Conservation (phyloP, 257 asterid species). For the Nicotiana noctiflora region DNA sequence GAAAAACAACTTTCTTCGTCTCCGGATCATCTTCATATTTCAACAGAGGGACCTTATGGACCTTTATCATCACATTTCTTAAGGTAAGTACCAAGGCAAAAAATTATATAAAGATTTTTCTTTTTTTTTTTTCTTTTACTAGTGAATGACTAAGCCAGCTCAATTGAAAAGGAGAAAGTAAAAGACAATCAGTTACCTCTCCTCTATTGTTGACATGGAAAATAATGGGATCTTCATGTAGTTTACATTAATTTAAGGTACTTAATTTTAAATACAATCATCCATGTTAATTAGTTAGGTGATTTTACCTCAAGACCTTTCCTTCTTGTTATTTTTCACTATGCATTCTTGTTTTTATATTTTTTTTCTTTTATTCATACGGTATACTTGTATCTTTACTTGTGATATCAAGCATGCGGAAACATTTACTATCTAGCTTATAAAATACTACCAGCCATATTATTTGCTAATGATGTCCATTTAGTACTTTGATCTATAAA, state of each 20-base stretch:
- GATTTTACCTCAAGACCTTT: neutral
- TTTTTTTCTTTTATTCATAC: neutral
- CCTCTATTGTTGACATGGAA: no score
- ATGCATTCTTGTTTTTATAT: neutral
- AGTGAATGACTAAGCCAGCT: no score
- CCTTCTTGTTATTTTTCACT: neutral
- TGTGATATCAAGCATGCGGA: neutral
- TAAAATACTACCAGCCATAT: neutral
- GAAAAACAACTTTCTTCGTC: slow-evolving; percentile 26
- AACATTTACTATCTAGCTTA: neutral
- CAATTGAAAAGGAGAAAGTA: no score
- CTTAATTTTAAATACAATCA: no score
- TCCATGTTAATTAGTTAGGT: neutral
- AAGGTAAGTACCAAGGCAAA: neutral
- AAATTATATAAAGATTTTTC: neutral
- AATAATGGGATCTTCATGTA: no score
- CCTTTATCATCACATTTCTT: slow-evolving; percentile 32
- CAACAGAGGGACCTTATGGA: slow-evolving; percentile 61
- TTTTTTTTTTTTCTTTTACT: neutral
- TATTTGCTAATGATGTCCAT: no score
- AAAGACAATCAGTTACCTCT: no score
- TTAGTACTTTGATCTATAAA: no score
- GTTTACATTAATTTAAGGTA: no score
- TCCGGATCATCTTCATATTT: slow-evolving; percentile 34
- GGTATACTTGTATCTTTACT: neutral